Percentiles rank a stretch among this genome's conserved stretches.
These are phyloP conservation scores for Lachnellula hyalina DNA, from an alignment of 2,329 filamentous ascomycete species.

Conservation along the genomic window DNA sequence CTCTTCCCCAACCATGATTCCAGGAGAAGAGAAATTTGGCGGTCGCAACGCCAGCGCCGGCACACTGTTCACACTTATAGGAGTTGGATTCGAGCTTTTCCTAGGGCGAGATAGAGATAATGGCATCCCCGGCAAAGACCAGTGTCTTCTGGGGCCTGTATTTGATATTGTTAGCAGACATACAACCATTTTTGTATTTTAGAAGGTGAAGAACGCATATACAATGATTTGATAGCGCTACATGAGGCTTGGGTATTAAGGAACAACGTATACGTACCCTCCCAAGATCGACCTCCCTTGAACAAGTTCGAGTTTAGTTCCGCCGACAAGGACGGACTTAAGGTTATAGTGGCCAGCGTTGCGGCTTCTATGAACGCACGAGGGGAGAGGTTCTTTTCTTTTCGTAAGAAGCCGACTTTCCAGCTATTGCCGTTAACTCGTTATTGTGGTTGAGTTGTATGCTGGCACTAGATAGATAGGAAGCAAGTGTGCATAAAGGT, in stretches of 20 bases:
- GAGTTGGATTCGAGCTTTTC: conserved; percentile 3
- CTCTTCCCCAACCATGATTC: conserved; percentile 7
- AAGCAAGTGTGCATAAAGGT: conserved; percentile 7
- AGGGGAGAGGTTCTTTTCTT: background rate
- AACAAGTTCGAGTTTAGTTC: conserved; percentile 1
- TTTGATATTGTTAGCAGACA: conserved; percentile 10
- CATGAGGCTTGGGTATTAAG: background rate
- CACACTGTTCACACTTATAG: conserved; percentile 6
- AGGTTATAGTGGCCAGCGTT: conserved; percentile 20
- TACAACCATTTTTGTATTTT: background rate
- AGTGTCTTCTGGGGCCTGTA: conserved; percentile 4
- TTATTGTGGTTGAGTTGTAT: background rate
- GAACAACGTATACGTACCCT: conserved; percentile 12
- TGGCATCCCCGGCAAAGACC: conserved; percentile 13
- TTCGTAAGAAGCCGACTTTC: background rate
- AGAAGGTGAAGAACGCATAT: background rate
- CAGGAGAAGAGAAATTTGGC: conserved; percentile 8
- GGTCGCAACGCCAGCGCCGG: conserved; percentile 12
- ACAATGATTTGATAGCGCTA: background rate
- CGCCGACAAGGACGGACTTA: conserved; percentile 14
- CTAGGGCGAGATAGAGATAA: conserved; percentile 10
- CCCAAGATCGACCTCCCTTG: conserved; percentile 9
- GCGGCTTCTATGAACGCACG: conserved; percentile 8
- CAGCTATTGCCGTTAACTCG: background rate
- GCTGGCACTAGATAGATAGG: background rate